Evolutionary conservation across 495 filamentous ascomycete genomes (phyloP).

Genomic region (Terfezia claveryi): DNA sequence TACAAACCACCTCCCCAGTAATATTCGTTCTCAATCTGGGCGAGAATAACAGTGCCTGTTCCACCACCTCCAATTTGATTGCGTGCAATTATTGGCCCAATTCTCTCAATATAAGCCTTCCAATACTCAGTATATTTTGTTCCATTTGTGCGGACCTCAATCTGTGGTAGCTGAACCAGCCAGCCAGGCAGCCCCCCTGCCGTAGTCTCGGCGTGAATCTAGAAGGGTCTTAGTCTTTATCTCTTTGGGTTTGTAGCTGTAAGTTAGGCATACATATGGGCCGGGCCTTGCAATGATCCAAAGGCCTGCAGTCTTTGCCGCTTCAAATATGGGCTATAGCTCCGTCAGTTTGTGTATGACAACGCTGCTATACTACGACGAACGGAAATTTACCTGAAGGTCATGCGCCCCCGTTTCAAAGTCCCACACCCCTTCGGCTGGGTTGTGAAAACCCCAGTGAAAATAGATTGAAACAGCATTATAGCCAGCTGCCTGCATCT

Average conservation of each 20-base stretch:
- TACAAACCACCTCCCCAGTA: slow-evolving; percentile 20
- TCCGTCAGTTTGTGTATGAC: too few relatives aligned
- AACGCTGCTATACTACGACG: neutral
- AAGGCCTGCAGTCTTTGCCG: slow-evolving; percentile 12
- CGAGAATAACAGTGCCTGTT: slow-evolving; percentile 10
- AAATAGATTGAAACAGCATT: slow-evolving; percentile 16
- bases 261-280: slow-evolving; percentile 2
- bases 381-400: slow-evolving; percentile 3
- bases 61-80: slow-evolving; percentile 7
- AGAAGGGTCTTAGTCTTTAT: neutral
- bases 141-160: slow-evolving; percentile 9
- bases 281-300: slow-evolving; percentile 16
- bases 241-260: neutral
- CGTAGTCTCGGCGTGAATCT: slow-evolving; percentile 13
- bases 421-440: slow-evolving; percentile 7
- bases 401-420: slow-evolving; percentile 14
- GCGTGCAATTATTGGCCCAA: slow-evolving; percentile 11
- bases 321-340: slow-evolving; percentile 8
- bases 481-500: slow-evolving; percentile 12
- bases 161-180: slow-evolving; percentile 4
- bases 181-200: slow-evolving; percentile 13
- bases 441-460: slow-evolving; percentile 13
- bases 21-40: slow-evolving; percentile 18
- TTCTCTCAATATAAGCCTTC: slow-evolving; percentile 10
- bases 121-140: slow-evolving; percentile 6